Base-by-base conservation (phyloP, 805 yeast genomes). In the Vanderwaltozyma polyspora region DNA sequence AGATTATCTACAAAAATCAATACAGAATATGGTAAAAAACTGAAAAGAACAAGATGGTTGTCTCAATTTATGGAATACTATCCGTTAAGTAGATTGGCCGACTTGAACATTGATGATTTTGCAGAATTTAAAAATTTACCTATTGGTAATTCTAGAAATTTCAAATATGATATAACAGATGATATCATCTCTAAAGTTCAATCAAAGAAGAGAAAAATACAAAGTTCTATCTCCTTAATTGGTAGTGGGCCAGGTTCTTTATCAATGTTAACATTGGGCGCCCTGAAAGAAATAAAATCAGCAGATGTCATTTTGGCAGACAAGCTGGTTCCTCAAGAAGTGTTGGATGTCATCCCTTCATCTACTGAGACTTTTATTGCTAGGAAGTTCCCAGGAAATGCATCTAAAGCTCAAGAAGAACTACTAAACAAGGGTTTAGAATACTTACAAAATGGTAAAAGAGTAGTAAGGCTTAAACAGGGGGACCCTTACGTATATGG, bases 401-500 rank as follows among this genome's bases (percentile, higher is more conserved):
- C 97, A 1, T 95, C 86, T 49, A 70, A 71, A 31, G 97, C 97
- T 0, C 97, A 89, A 57, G 70, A 80, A 39, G 95, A 89, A 57
- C 66, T 89, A 29, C 61, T 85, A 23, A 63, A 67, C n/a, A 55
- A 78, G 43, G 96, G 95, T 0, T 59, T 89, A 13, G 68, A 67
- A 23, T 79, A 76, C 1, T 55, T 85, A 18, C 43, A 64, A 19
- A 57, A 67, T 33, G 95, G 95, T 12, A 67, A 73, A 48, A 74
- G 73, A 37, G 95, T 89, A 1, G 93, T 89, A 3, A 67, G 97
- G 38, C 68, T 89, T 45, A 89, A 89, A 57, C 97, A 89, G 60
- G 97, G 97, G 23, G 97, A 89, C 55, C 97, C 97, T 8, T 89
- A 85, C 57, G 82, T 89, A 22, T 89, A 84, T 55, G 97, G 97